phyloP scores from a whole-genome alignment of 2,329 filamentous ascomycete species.

The Pezicula radicicola region DNA sequence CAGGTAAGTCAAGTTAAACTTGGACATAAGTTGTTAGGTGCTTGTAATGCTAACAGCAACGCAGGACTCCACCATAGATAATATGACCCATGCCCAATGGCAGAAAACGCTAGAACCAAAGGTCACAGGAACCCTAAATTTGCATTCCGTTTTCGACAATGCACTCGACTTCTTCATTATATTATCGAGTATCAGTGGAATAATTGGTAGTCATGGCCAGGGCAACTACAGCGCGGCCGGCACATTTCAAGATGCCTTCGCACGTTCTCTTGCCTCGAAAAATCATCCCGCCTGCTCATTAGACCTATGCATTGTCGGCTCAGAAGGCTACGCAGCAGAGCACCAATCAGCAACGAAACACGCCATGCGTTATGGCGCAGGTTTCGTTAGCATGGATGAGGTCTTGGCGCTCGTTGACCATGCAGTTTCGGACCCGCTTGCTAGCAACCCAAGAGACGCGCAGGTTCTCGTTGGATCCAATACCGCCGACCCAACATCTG shows the following conservation, averaged over 20 bases:
- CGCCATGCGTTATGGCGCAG: not conserved
- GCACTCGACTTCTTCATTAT: constrained; percentile 35
- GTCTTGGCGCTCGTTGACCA: not conserved
- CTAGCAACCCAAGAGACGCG: not conserved
- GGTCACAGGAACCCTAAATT: not conserved
- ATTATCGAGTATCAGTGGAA: constrained; percentile 26
- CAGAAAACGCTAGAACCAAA: not conserved
- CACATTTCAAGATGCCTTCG: constrained; percentile 26
- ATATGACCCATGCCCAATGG: not conserved
- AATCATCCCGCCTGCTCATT: constrained; percentile 14
- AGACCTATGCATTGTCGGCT: constrained; percentile 18
- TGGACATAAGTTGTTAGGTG: not conserved
- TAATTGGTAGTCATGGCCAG: constrained; percentile 28
- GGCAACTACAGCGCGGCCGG: constrained; percentile 30
- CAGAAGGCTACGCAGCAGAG: constrained; percentile 46
- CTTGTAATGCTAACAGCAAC: not conserved
- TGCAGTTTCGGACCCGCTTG: not conserved
- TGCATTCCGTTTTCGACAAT: constrained; percentile 7
- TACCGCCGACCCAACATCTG: not conserved
- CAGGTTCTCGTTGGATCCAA: not conserved
- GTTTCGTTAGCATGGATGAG: not conserved
- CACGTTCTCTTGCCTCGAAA: constrained; percentile 7
- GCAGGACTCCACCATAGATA: not conserved
- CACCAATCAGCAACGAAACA: constrained; percentile 9
- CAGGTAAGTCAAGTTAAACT: constrained; percentile 14